A percentile compares a stretch with the other conserved stretches of the same genome.
Conservation (phyloP, 2,329 filamentous ascomycete species). For the Penicillium sp. region DNA sequence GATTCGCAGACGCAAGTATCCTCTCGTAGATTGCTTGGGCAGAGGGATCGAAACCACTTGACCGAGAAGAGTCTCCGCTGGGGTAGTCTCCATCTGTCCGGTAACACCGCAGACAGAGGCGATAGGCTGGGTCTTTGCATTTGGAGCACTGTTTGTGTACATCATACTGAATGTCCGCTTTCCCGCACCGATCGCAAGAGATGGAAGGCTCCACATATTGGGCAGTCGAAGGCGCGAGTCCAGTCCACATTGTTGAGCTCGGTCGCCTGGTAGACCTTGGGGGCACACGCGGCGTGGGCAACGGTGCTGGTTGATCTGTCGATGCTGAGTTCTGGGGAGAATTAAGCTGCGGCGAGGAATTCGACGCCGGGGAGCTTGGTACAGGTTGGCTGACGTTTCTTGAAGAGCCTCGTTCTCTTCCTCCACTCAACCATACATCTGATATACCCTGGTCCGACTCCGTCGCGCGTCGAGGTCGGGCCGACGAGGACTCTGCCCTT, state of each 20-base stretch:
- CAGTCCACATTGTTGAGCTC: conserved; percentile 34
- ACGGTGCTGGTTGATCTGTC: conserved; percentile 9
- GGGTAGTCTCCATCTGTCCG: conserved; percentile 73
- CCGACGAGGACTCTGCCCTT: conserved; percentile 27
- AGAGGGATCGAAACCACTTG: conserved; percentile 81
- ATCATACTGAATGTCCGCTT: conserved; percentile 75
- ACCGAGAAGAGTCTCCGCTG: conserved; percentile 74
- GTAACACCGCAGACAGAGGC: conserved; percentile 81
- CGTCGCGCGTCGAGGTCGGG: conserved; percentile 33
- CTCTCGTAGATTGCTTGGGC: conserved; percentile 70
- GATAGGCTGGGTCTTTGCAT: conserved; percentile 72
- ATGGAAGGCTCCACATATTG: conserved; percentile 71
- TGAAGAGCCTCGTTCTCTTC: conserved; percentile 25
- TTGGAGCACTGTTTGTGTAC: conserved; percentile 79
- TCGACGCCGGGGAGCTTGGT: conserved; percentile 26
- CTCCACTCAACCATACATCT: conserved; percentile 25
- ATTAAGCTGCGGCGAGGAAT: conserved; percentile 5
- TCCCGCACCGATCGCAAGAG: conserved; percentile 70
- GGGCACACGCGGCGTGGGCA: conserved; percentile 25
- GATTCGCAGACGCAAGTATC: conserved; percentile 37
- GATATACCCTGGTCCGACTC: conserved; percentile 35
- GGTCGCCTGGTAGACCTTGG: conserved; percentile 26
- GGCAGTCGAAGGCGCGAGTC: conserved; percentile 22
- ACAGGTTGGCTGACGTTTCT: conserved; percentile 26
- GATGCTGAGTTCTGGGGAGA: conserved; percentile 5